Conservation (phyloP, 192 early-diverging fungal genomes). For the Fimicolochytrium jonesii region DNA sequence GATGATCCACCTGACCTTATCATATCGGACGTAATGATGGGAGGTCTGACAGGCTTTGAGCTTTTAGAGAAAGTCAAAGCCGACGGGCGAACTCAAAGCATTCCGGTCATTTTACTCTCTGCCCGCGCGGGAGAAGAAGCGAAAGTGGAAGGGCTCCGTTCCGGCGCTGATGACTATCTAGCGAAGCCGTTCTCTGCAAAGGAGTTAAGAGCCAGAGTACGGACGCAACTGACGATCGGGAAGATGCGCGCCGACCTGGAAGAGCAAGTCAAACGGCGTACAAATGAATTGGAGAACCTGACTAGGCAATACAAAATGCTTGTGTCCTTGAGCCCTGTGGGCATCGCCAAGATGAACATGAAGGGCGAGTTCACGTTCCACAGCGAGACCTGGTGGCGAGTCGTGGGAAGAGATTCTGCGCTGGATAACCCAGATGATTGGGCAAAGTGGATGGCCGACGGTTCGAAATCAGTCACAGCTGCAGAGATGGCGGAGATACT, state of each 20-base stretch:
- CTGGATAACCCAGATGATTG: not conserved
- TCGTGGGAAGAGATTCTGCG: not conserved
- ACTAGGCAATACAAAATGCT: not conserved
- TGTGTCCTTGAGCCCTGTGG: not conserved
- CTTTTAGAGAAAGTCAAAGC: not conserved
- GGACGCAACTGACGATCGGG: not conserved
- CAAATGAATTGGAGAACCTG: not conserved
- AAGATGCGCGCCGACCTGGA: not conserved
- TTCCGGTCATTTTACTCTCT: not conserved
- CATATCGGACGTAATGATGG: not conserved
- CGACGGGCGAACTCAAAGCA: too few species aligned
- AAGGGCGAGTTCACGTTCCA: not conserved
- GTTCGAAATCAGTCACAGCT: not conserved
- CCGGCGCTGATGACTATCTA: slow-evolving; percentile 5
- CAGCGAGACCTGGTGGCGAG: not conserved
- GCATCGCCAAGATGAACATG: not conserved
- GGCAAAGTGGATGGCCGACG: not conserved
- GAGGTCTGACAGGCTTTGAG: not conserved
- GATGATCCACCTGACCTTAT: not conserved
- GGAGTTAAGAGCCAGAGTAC: not conserved
- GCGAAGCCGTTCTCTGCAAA: slow-evolving; percentile 3
- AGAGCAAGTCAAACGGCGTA: not conserved
- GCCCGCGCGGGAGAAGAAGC: slow-evolving; percentile 6
- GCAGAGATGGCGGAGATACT: not conserved
- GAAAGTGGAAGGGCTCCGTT: not conserved